Base-by-base conservation (phyloP, 1,139 yeast genomes). In the Yamadazyma blattariae region DNA sequence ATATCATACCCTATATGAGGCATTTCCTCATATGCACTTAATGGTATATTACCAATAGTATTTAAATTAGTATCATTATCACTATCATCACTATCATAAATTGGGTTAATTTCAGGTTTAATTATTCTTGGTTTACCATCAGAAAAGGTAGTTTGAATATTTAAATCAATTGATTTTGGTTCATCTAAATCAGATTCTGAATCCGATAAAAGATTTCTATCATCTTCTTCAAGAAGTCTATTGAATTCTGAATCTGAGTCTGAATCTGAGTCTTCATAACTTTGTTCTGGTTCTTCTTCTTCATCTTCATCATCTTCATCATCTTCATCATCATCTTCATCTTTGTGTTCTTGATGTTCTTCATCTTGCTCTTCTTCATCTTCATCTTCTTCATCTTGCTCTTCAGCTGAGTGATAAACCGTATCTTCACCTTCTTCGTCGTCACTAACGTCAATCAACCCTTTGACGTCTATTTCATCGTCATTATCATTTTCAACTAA, bases 1-100 rank as follows among this genome's bases (percentile, higher is more conserved):
- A 92, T 89, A 59, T 89, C 94, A 61, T 92, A 92, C 37, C 98
- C 98, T 46, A 92, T 81, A 57, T 94, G 98, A 2, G 98, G 98
- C 82, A 85, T 85, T 58, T 89, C 95, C 36, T 92, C 99, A 57
- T 92, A 92, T 1, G 96, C 97, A 16, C 92, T 77, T 24, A 92
- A 56, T 34, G 98, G 97, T 39, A 92, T 76, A 56, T 92, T 86
- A 30, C 98, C 98, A 47, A 92, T 86, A 6, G 97, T 88, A 61
- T 92, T 92, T 50, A 69, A 67, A 5, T 17, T 5, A 37, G 85
- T 82, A 51, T 89, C 97, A 18, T 71, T 75, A 53, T 90, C 97
- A 51, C 90, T 81, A 52, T 92, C 97, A 61, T 92, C 98, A 47
- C 89, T 79, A 54, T 90, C 97, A 57, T 92, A 92, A 14, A 79